These are phyloP conservation scores for Ophiocytium majus DNA, from an alignment of 352 stramenopile species.

Conservation along the genomic window DNA sequence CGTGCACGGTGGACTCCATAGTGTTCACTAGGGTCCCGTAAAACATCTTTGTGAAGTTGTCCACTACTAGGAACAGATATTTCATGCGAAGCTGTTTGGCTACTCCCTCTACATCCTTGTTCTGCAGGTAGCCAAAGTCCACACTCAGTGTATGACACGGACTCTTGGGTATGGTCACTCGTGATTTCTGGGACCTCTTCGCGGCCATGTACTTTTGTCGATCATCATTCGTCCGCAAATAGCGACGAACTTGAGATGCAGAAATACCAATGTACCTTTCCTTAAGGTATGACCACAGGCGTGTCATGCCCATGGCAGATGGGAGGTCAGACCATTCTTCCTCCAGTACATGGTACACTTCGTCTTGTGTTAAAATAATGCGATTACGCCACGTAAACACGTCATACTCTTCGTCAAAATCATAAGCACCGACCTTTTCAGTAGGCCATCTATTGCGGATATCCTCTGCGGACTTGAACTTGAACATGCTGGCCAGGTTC, in stretches of 20 bases:
- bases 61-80: not conserved
- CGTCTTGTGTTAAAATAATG: not conserved
- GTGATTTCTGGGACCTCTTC: not conserved
- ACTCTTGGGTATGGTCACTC: not conserved
- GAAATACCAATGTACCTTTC: not conserved
- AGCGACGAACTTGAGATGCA: not conserved
- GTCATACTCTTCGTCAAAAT: not conserved
- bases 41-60: not conserved
- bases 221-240: not conserved
- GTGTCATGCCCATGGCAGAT: not conserved
- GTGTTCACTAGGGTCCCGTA: not conserved
- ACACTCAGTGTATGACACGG: not conserved
- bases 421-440: not conserved
- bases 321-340: not conserved
- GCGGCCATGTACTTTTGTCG: not conserved
- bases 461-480: not conserved
- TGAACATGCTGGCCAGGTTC: not conserved
- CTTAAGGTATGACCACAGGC: not conserved
- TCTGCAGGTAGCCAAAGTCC: not conserved
- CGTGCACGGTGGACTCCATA: not conserved
- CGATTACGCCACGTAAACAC: not conserved
- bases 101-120: not conserved
- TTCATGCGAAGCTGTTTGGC: not conserved
- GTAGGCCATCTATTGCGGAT: not conserved
- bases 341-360: not conserved